Percentiles rank a stretch among this genome's conserved stretches.
These are phyloP conservation scores for Musa schizocarpa DNA, from an alignment of 176 grass and related monocot genomes.

Conservation along the genomic window DNA sequence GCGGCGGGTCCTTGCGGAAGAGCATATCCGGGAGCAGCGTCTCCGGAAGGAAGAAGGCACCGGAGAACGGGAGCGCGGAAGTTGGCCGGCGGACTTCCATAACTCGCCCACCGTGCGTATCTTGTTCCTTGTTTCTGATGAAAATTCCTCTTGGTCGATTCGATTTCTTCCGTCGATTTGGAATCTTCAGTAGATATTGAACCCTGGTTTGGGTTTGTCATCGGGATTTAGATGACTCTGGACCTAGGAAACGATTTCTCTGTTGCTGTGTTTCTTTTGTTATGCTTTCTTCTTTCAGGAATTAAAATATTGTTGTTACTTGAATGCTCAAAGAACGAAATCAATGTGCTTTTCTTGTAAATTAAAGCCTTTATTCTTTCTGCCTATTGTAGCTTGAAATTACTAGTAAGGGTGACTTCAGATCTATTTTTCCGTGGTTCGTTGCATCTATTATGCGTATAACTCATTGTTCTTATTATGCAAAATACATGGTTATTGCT, in stretches of 20 bases:
- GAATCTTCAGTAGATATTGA: not conserved
- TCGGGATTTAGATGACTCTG: not conserved
- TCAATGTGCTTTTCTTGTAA: not conserved
- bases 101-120: constrained; percentile 25
- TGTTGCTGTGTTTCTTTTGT: not conserved
- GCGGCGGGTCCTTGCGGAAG: constrained; percentile 2
- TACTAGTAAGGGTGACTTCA: not conserved
- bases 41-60: constrained; percentile 9
- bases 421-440: not conserved
- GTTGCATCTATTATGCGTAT: not conserved
- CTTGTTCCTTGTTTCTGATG: not conserved
- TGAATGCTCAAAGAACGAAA: not conserved
- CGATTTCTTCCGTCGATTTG: not conserved
- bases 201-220: not conserved
- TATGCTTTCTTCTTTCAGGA: not conserved
- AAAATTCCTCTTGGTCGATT: not conserved
- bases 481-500: not conserved
- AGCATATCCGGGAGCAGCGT: constrained; percentile 18
- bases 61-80: not conserved
- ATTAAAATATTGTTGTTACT: not conserved
- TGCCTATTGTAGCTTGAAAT: not conserved
- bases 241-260: no score
- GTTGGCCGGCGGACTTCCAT: constrained; percentile 21
- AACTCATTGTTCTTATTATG: not conserved
- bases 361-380: not conserved